Percentiles rank a stretch among this genome's conserved stretches.
These are phyloP conservation scores for Calonectria pauciramosa DNA, from an alignment of 2,329 filamentous ascomycete genomes.

Conservation along the genomic window DNA sequence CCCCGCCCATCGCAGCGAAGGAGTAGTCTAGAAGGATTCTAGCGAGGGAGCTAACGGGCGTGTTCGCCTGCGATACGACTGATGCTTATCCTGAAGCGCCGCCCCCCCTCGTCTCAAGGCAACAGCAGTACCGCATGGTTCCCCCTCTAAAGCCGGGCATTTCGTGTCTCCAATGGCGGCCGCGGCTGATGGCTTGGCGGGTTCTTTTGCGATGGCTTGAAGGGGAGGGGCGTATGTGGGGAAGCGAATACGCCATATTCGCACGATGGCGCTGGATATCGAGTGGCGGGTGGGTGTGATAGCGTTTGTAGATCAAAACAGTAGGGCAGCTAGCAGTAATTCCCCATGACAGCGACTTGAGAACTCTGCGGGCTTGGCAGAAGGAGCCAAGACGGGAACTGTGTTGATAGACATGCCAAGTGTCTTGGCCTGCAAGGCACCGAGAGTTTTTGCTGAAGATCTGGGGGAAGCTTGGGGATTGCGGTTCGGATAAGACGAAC, in stretches of 20 bases:
- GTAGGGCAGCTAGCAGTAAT: slow-evolving; percentile 5
- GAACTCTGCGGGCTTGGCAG: slow-evolving; percentile 29
- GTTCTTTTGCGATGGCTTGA: slow-evolving; percentile 10
- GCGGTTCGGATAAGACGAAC: neutral
- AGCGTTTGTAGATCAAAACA: slow-evolving; percentile 3
- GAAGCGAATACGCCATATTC: slow-evolving; percentile 5
- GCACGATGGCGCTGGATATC: neutral
- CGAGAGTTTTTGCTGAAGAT: slow-evolving; percentile 6
- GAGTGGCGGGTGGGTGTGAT: neutral
- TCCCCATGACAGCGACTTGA: neutral
- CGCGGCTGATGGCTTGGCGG: neutral
- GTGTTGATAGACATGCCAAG: slow-evolving; percentile 33
- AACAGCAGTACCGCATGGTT: neutral
- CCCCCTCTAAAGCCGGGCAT: neutral
- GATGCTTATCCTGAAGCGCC: neutral
- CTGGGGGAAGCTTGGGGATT: slow-evolving; percentile 2
- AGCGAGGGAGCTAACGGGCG: slow-evolving; percentile 23
- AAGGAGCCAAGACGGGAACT: slow-evolving; percentile 40
- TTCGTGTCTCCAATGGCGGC: neutral
- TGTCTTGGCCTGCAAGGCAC: slow-evolving; percentile 40
- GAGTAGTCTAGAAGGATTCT: slow-evolving; percentile 45
- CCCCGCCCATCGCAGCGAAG: slow-evolving; percentile 13
- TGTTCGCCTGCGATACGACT: slow-evolving; percentile 1
- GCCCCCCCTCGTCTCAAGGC: neutral
- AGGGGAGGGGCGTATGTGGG: slow-evolving; percentile 13